These are phyloP conservation scores for Crucibulum laeve DNA, from an alignment of 768 basidiomycete species.

Conservation along the genomic window DNA sequence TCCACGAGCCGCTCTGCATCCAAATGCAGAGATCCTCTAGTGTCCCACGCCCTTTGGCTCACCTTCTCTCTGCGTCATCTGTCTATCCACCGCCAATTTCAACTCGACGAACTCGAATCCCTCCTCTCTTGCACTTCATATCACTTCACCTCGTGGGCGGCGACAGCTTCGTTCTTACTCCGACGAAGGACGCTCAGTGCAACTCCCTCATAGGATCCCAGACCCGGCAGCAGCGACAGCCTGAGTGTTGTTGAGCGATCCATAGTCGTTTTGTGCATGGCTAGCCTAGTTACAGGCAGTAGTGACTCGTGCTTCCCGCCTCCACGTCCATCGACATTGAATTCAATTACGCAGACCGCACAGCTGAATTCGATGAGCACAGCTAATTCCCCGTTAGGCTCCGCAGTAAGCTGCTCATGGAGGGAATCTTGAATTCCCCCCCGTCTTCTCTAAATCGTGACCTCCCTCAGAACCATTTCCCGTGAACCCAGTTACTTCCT, in stretches of 20 bases:
- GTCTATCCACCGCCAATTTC: too few species aligned
- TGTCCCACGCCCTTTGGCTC: too few species aligned
- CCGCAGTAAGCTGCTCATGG: slow-evolving; percentile 38
- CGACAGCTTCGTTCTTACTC: slow-evolving; percentile 70
- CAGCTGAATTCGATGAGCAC: not conserved
- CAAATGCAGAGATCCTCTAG: too few species aligned
- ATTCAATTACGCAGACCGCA: slow-evolving; percentile 8
- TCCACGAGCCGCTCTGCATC: too few species aligned
- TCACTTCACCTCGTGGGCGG: too few species aligned
- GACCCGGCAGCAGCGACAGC: slow-evolving; percentile 11
- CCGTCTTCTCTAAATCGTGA: slow-evolving; percentile 19
- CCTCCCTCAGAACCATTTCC: slow-evolving; percentile 5
- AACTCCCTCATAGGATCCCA: slow-evolving; percentile 42
- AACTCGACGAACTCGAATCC: too few species aligned
- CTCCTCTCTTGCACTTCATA: too few species aligned
- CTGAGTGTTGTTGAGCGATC: slow-evolving; percentile 29
- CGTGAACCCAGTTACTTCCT: slow-evolving; percentile 13
- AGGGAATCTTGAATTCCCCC: slow-evolving; percentile 44
- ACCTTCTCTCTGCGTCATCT: too few species aligned
- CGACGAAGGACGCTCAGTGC: slow-evolving; percentile 59
- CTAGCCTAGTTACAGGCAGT: slow-evolving; percentile 16
- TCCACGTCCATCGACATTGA: slow-evolving; percentile 16
- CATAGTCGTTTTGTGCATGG: slow-evolving; percentile 23
- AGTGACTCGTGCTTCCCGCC: slow-evolving; percentile 24
- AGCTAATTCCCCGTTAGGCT: slow-evolving; percentile 19